Evolutionary conservation across 1,284 basidiomycete species (phyloP), one percentile per base, ranked within the genome.

Genomic region (Gymnopus androsaceus): DNA sequence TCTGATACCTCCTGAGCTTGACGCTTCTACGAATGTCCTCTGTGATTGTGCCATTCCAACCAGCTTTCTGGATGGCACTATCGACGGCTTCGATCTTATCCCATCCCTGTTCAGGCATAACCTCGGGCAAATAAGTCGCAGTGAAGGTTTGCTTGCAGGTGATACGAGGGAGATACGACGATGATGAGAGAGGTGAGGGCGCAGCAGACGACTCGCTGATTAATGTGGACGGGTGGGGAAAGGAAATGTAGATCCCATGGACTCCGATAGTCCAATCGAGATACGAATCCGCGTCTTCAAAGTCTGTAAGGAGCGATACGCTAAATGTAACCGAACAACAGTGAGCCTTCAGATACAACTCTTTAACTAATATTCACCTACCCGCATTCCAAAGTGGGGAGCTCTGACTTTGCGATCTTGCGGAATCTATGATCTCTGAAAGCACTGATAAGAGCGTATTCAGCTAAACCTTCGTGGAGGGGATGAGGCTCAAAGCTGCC

Each of bases 51-150:
- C 93, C 94, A 55, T 75, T 82, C 85, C 89, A 98, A 3, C 94
- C 95, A 4, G 95, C 93, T 73, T 99, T 99, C 57, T 85, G 83
- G 60, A 98, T 94, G 14, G 94, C 94, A 64, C 87, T 93, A 64
- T 95, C 88, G 41, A 99, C 77, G 1, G 96, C 88, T 68, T 97
- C 91, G 51, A 87, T 75, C 77, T 91, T 90, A 57, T 87, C 84
- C 96, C 96, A 99, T 3, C 92, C 94, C 72, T 98, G 96, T 48
- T 94, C 94, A 0, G 87, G 83, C 38, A 92, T 88, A 51, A 99
- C 90, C 59, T 98, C 89, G 3, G 96, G 96, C n/a, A 99, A 81
- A 71, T 97, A 99, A 1, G 93, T 96, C 2, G 95, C 95, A 3
- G 85, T 85, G 62, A 97, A 86, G 3, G 78, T 77, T 55, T 83